A percentile compares a stretch with the other conserved stretches of the same genome.
Evolutionary conservation across 2,329 filamentous ascomycete genomes (phyloP).

Genomic region (Aspergillus sp.): DNA sequence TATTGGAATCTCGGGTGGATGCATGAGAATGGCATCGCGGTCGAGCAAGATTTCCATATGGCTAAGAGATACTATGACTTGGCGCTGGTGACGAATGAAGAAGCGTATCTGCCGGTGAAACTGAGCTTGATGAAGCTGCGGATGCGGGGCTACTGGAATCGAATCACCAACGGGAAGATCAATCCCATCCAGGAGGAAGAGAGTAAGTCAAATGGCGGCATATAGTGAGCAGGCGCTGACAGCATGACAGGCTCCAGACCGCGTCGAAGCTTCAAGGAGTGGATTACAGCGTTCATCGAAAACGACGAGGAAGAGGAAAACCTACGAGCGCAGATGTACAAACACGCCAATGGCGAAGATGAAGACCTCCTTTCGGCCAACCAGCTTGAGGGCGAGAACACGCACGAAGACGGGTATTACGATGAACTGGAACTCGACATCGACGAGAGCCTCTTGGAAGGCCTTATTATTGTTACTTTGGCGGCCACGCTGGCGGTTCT

Average conservation of each 20-base stretch:
- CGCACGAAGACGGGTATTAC: slow-evolving; percentile 43
- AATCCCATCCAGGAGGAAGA: slow-evolving; percentile 89
- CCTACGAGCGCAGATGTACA: slow-evolving; percentile 50
- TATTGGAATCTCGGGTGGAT: slow-evolving; percentile 98
- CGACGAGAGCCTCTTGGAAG: slow-evolving; percentile 75
- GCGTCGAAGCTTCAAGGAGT: slow-evolving; percentile 71
- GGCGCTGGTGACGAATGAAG: slow-evolving; percentile 79
- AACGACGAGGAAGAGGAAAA: slow-evolving; percentile 55
- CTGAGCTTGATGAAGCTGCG: slow-evolving; percentile 79
- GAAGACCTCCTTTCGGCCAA: slow-evolving; percentile 19
- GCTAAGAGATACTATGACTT: slow-evolving; percentile 95
- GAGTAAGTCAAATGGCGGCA: slow-evolving; percentile 54
- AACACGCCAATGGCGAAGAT: slow-evolving; percentile 28
- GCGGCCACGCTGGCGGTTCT: slow-evolving; percentile 65
- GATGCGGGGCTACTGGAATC: slow-evolving; percentile 86
- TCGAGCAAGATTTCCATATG: slow-evolving; percentile 92
- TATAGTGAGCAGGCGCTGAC: too few species aligned
- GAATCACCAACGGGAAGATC: slow-evolving; percentile 76
- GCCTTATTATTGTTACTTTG: slow-evolving; percentile 69
- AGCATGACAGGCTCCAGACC: slow-evolving; percentile 51
- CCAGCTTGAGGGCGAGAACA: slow-evolving; percentile 14
- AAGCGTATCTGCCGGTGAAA: slow-evolving; percentile 88
- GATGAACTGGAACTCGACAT: slow-evolving; percentile 55
- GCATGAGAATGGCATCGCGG: slow-evolving; percentile 91
- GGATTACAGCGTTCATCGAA: slow-evolving; percentile 76